phyloP scores from a whole-genome alignment of 2,329 filamentous ascomycete species.

The Penicillium brasilianum region DNA sequence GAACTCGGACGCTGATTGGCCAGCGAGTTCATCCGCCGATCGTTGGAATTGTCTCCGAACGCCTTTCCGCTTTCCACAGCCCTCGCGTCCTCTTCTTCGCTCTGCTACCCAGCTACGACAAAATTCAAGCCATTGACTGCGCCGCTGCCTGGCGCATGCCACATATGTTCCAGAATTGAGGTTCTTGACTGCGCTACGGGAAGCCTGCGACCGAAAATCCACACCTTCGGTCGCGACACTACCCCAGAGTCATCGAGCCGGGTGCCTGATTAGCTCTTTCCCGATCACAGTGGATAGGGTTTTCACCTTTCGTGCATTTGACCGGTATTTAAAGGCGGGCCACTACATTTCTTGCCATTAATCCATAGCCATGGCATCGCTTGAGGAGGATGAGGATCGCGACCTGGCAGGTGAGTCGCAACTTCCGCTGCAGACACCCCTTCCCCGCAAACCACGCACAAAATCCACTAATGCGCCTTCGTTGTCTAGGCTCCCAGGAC shows the following conservation, averaged over 20 bases:
- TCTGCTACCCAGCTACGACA: neutral
- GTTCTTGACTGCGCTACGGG: neutral
- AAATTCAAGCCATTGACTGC: neutral
- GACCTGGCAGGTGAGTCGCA: slow-evolving; percentile 44
- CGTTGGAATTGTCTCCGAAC: slow-evolving; percentile 7
- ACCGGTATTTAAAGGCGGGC: neutral
- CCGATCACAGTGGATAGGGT: neutral
- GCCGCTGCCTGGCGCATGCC: neutral
- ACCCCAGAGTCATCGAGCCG: slow-evolving; percentile 1
- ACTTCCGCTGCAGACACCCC: slow-evolving; percentile 14
- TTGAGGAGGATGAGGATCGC: slow-evolving; percentile 49
- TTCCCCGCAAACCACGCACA: neutral
- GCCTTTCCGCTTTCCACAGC: neutral
- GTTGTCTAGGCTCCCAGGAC: slow-evolving; percentile 51
- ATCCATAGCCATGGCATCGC: slow-evolving; percentile 37
- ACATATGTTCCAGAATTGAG: neutral
- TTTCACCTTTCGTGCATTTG: neutral
- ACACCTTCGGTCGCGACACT: neutral
- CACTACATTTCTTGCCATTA: neutral
- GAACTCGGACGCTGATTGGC: slow-evolving; percentile 12
- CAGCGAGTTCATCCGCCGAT: neutral
- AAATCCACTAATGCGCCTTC: slow-evolving; percentile 9
- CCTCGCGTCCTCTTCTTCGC: neutral
- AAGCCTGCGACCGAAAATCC: neutral
- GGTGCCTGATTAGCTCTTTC: neutral